phyloP scores from a whole-genome alignment of 768 basidiomycete species.

The Nevesoporus exiguus region DNA sequence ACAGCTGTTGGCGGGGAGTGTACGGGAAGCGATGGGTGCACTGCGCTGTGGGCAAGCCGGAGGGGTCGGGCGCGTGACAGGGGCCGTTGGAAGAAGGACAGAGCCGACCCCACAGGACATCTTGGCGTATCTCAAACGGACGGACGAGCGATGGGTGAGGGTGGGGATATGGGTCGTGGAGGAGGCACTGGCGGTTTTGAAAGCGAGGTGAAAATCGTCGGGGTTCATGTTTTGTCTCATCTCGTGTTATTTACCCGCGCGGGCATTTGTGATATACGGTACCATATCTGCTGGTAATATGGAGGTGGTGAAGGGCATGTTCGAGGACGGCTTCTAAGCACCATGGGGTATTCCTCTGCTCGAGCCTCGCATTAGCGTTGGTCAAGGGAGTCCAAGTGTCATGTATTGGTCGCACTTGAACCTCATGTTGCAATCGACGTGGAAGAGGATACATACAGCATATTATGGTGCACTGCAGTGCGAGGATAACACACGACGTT shows the following conservation, averaged over 20 bases:
- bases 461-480: too few relatives aligned
- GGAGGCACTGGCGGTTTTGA: slow-evolving; percentile 49
- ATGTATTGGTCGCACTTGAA: too few relatives aligned
- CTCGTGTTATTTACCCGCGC: background rate
- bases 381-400: too few relatives aligned
- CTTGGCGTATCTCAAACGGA: slow-evolving; percentile 39
- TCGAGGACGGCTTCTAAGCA: too few relatives aligned
- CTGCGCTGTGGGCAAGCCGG: slow-evolving; percentile 22
- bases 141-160: slow-evolving; percentile 63
- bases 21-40: slow-evolving; percentile 43
- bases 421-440: too few relatives aligned
- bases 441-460: too few relatives aligned
- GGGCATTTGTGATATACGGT: too few relatives aligned
- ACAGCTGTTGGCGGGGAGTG: slow-evolving; percentile 43
- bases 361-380: too few relatives aligned
- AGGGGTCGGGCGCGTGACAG: background rate
- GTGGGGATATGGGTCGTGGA: slow-evolving; percentile 63
- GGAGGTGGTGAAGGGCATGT: too few relatives aligned
- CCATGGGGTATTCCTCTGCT: too few relatives aligned
- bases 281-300: too few relatives aligned
- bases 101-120: slow-evolving; percentile 45
- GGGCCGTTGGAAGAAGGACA: background rate
- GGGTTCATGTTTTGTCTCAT: background rate
- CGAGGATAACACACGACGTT: too few relatives aligned
- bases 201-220: background rate